A percentile compares a stretch with the other conserved stretches of the same genome.
phyloP scores from a whole-genome alignment of 2,329 filamentous ascomycete species.

The Pseudogymnoascus sp. region DNA sequence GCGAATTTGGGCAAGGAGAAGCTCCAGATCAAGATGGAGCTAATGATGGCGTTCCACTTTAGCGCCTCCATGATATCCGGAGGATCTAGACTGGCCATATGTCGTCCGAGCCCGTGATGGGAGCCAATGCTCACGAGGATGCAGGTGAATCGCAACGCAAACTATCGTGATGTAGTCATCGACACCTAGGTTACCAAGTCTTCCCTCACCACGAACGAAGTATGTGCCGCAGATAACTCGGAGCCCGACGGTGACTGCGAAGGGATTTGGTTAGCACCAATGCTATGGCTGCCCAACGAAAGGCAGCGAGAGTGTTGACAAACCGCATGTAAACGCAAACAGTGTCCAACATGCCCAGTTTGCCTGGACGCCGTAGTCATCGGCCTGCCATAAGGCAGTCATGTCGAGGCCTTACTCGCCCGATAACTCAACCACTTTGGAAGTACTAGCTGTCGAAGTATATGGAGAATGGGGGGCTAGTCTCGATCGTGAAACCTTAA shows the following conservation, averaged over 20 bases:
- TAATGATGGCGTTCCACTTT: conserved; percentile 30
- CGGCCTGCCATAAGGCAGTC: background rate
- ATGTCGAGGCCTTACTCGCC: background rate
- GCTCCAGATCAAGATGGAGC: conserved; percentile 28
- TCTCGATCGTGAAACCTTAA: background rate
- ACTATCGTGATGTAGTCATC: conserved; percentile 30
- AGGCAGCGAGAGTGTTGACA: background rate
- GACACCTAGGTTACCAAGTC: conserved; percentile 16
- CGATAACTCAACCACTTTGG: background rate
- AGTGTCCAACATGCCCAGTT: conserved; percentile 9
- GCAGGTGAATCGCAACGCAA: conserved; percentile 27
- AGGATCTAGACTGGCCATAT: conserved; percentile 17
- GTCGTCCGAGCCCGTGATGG: conserved; percentile 26
- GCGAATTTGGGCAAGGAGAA: conserved; percentile 33
- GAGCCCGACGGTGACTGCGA: conserved; percentile 9
- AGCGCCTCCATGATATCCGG: conserved; percentile 21
- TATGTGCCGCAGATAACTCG: conserved; percentile 5
- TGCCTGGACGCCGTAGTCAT: conserved; percentile 6
- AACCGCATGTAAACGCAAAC: conserved; percentile 9
- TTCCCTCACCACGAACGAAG: background rate
- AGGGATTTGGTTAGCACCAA: conserved; percentile 7
- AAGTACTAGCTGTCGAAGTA: background rate
- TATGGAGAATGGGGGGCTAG: background rate
- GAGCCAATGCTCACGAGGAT: conserved; percentile 27
- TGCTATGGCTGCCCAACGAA: background rate